Evolutionary conservation across 495 filamentous ascomycete genomes (phyloP).

Genomic region (Aspergillus taichungensis): DNA sequence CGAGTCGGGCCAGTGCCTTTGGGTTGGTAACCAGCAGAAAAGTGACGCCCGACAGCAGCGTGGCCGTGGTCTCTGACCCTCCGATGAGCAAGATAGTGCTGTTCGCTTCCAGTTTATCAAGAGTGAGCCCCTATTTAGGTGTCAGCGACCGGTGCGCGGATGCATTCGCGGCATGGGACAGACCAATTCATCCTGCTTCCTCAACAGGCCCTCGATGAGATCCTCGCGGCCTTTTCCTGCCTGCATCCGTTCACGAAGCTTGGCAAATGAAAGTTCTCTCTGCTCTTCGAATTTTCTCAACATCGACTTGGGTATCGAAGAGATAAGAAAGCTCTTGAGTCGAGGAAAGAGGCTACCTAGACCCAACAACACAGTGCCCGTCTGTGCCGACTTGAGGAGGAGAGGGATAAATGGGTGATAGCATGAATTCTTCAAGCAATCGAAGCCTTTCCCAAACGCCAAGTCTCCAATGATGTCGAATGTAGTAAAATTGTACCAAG

Average conservation of each 20-base stretch:
- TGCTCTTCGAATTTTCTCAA: constrained; percentile 8
- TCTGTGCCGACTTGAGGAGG: constrained; percentile 31
- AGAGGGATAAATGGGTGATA: constrained; percentile 48
- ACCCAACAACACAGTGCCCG: constrained; percentile 21
- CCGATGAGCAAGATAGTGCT: constrained; percentile 38
- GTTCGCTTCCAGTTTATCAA: constrained; percentile 32
- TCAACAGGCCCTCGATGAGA: constrained; percentile 42
- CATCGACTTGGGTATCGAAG: constrained; percentile 4
- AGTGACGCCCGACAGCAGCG: constrained; percentile 42
- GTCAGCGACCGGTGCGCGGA: not conserved
- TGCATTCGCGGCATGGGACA: not conserved
- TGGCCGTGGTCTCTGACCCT: constrained; percentile 55
- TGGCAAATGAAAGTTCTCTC: constrained; percentile 30
- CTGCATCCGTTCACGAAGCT: constrained; percentile 22
- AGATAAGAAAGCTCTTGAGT: constrained; percentile 18
- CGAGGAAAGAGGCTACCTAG: constrained; percentile 22
- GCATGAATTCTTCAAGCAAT: constrained; percentile 36
- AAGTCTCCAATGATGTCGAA: constrained; percentile 57
- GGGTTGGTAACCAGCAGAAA: constrained; percentile 44
- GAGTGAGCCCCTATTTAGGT: constrained; percentile 21
- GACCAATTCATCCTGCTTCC: constrained; percentile 37
- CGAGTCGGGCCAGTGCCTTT: constrained; percentile 30
- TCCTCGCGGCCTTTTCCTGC: constrained; percentile 31
- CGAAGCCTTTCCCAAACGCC: constrained; percentile 51
- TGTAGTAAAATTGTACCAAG: constrained; percentile 52